Conservation (phyloP, 2,329 filamentous ascomycete species). For the Aspergillus candidus region DNA sequence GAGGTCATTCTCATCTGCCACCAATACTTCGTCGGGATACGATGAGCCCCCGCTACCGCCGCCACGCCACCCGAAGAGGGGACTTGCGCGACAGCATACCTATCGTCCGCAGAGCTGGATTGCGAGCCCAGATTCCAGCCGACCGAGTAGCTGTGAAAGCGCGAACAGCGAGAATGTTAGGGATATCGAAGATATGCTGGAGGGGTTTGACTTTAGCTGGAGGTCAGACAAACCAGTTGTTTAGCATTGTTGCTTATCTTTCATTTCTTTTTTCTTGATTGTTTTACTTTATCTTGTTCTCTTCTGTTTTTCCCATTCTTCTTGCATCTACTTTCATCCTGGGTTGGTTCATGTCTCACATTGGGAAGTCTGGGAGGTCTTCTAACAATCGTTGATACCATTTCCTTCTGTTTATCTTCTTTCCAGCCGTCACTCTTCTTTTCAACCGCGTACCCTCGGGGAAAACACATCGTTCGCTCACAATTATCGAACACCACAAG, state of each 20-base stretch:
- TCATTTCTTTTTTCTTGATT: conserved; percentile 1
- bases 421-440: too few species aligned
- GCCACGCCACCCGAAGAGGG: too few species aligned
- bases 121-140: conserved; percentile 24
- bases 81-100: neutral
- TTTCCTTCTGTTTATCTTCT: too few species aligned
- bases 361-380: too few species aligned
- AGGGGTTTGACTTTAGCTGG: conserved; percentile 30
- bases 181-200: conserved; percentile 28
- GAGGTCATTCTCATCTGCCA: conserved; percentile 14
- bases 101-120: conserved; percentile 26
- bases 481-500: too few species aligned
- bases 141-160: conserved; percentile 20
- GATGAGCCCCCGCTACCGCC: neutral
- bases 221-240: conserved; percentile 19
- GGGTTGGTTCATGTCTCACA: neutral
- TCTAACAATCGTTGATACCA: too few species aligned
- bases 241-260: too few species aligned
- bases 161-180: conserved; percentile 20
- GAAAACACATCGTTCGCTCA: too few species aligned
- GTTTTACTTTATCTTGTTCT: conserved; percentile 3
- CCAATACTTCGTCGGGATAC: conserved; percentile 14
- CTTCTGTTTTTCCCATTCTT: neutral
- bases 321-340: conserved; percentile 1
- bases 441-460: too few species aligned